These are phyloP conservation scores for Lasiosphaeris hirsuta DNA, from an alignment of 495 filamentous ascomycete genomes.

Conservation along the genomic window DNA sequence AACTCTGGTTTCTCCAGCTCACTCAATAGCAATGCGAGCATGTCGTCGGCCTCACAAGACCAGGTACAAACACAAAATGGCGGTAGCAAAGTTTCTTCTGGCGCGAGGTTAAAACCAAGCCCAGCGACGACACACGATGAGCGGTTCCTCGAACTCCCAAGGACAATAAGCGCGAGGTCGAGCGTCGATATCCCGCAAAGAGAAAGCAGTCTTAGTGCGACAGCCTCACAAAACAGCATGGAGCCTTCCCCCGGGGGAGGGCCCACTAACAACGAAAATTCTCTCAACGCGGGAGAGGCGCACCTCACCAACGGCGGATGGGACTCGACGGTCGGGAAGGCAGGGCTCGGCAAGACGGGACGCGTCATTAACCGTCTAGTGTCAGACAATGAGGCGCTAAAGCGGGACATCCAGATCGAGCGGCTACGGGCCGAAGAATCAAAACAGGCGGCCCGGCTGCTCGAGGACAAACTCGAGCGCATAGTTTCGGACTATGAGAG, in stretches of 20 bases:
- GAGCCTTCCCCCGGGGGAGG: constrained; percentile 25
- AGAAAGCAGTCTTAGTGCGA: constrained; percentile 28
- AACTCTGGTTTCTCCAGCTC: constrained; percentile 49
- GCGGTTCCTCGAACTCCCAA: constrained; percentile 11
- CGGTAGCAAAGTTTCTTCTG: constrained; percentile 13
- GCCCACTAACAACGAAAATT: constrained; percentile 18
- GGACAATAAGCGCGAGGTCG: constrained; percentile 5
- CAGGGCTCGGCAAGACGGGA: constrained; percentile 83
- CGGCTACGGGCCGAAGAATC: constrained; percentile 69
- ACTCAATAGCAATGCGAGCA: constrained; percentile 43
- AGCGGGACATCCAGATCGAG: constrained; percentile 74
- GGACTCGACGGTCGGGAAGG: constrained; percentile 75
- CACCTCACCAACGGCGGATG: constrained; percentile 40
- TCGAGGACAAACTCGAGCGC: constrained; percentile 71
- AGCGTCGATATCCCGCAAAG: constrained; percentile 27
- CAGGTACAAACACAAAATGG: constrained; percentile 26
- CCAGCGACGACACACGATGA: constrained; percentile 18
- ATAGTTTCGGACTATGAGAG: constrained; percentile 63
- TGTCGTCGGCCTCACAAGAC: constrained; percentile 37
- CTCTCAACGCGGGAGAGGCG: constrained; percentile 18
- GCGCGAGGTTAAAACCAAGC: constrained; percentile 30
- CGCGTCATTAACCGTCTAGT: constrained; percentile 87
- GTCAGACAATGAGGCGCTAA: constrained; percentile 81
- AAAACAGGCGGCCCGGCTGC: constrained; percentile 64
- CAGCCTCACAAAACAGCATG: constrained; percentile 8